Conservation (phyloP, 1,284 basidiomycete species). For the Mycena citricolor region DNA sequence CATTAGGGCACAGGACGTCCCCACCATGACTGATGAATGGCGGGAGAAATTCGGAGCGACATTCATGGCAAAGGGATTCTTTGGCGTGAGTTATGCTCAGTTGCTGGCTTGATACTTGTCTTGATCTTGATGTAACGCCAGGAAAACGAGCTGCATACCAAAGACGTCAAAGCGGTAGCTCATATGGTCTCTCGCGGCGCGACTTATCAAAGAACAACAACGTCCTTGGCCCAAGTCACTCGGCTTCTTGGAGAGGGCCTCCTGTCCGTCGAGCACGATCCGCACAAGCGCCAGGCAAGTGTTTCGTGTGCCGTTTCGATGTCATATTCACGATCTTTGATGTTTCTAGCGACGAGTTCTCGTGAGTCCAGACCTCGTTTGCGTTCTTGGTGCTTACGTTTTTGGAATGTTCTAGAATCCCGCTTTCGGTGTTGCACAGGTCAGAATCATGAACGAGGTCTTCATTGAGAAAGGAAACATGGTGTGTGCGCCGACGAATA, state of each 20-base stretch:
- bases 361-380: conserved; percentile 49
- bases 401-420: conserved; percentile 51
- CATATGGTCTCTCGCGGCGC: conserved; percentile 69
- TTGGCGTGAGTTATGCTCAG: conserved; percentile 7
- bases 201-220: conserved; percentile 76
- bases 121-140: background rate
- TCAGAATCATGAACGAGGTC: conserved; percentile 52
- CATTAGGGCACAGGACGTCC: background rate
- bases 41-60: conserved; percentile 7
- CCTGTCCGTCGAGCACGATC: conserved; percentile 26
- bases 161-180: conserved; percentile 66
- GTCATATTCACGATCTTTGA: conserved; percentile 54
- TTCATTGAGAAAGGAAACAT: conserved; percentile 52
- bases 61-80: conserved; percentile 2
- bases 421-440: conserved; percentile 54
- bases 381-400: background rate
- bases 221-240: no score
- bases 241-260: no score
- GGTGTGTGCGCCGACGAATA: conserved; percentile 30
- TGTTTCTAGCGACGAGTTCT: conserved; percentile 60
- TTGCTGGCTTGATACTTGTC: background rate
- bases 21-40: conserved; percentile 1
- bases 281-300: conserved; percentile 56
- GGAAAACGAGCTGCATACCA: conserved; percentile 70
- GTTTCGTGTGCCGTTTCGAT: conserved; percentile 69